phyloP scores from a whole-genome alignment of 176 grass and related monocot genomes.

The Tuctoria greenei region DNA sequence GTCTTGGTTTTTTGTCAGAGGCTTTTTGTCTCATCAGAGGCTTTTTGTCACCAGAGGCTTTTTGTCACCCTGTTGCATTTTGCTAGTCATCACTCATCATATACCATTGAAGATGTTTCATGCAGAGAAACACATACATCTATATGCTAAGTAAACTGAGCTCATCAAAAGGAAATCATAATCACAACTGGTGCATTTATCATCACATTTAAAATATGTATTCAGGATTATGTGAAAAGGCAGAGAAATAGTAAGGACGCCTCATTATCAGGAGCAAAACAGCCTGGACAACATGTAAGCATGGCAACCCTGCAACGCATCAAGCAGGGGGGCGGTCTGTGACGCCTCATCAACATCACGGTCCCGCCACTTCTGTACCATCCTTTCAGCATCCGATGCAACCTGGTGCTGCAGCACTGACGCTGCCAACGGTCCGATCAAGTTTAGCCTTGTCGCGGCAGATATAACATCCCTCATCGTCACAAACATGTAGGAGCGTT shows the following conservation, averaged over 20 bases:
- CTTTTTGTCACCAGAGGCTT: background rate
- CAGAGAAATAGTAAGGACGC: background rate
- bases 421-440: constrained; percentile 78
- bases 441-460: constrained; percentile 76
- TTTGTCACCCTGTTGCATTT: constrained; percentile 6
- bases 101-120: background rate
- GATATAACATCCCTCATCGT: constrained; percentile 88
- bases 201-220: background rate
- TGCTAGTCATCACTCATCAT: constrained; percentile 15
- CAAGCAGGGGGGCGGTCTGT: constrained; percentile 67
- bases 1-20: too few species aligned
- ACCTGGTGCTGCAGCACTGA: constrained; percentile 84
- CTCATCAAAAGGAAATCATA: background rate
- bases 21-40: too few species aligned
- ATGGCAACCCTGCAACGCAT: constrained; percentile 73
- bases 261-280: constrained; percentile 64
- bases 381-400: constrained; percentile 53
- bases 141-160: background rate
- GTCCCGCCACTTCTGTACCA: constrained; percentile 69
- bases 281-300: constrained; percentile 83
- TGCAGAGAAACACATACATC: background rate
- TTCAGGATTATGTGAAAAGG: constrained; percentile 2
- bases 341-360: constrained; percentile 57
- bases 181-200: background rate
- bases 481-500: constrained; percentile 71